phyloP scores from a whole-genome alignment of 2,329 filamentous ascomycete species.

The Colletotrichum liriopes region DNA sequence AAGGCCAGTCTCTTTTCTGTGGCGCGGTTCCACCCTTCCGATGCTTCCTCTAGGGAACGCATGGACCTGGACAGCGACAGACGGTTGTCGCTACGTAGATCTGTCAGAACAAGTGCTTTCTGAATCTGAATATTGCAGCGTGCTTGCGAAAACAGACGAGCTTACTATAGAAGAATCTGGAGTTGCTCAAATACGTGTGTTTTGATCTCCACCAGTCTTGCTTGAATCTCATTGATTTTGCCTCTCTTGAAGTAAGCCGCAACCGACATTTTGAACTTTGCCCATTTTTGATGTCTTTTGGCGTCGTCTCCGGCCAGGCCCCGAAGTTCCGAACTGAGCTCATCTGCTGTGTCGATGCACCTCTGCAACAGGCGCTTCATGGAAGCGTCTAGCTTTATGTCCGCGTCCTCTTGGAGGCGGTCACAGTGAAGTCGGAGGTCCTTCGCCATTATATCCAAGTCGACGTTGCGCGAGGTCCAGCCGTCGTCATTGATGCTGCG shows the following conservation, averaged over 20 bases:
- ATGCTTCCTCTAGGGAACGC: background rate
- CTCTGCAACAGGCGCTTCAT: background rate
- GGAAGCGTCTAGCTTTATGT: background rate
- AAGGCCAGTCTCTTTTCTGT: background rate
- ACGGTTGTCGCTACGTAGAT: background rate
- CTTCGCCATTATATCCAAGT: background rate
- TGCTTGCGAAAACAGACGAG: background rate
- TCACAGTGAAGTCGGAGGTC: background rate
- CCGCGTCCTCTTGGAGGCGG: background rate
- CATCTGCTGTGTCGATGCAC: slow-evolving; percentile 4
- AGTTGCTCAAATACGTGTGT: background rate
- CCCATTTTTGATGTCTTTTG: background rate
- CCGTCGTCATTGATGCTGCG: slow-evolving; percentile 4
- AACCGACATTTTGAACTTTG: background rate
- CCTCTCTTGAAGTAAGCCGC: background rate
- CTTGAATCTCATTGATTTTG: background rate
- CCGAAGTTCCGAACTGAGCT: background rate
- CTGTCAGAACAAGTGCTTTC: background rate
- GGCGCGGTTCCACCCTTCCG: background rate
- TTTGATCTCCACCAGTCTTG: background rate
- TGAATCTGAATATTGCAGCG: background rate
- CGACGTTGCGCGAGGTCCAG: background rate
- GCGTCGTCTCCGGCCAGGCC: background rate
- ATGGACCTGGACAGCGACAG: background rate
- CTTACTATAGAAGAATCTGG: background rate